Evolutionary conservation across 2,329 filamentous ascomycete genomes (phyloP).

Genomic region (Penicillium olsonii): DNA sequence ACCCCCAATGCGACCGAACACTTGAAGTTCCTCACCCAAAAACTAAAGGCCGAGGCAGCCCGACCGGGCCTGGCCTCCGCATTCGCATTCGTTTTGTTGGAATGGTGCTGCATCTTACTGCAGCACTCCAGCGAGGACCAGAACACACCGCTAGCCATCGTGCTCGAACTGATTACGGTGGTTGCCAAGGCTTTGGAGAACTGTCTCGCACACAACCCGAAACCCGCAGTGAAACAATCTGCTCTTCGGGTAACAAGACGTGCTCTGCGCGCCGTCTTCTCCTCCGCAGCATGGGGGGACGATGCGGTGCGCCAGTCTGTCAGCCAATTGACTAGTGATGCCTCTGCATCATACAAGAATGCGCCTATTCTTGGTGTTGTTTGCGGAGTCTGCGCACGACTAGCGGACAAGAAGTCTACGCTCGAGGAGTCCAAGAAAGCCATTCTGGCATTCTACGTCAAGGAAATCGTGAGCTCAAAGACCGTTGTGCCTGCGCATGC

Average conservation of each 20-base stretch:
- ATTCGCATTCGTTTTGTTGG: conserved; percentile 83
- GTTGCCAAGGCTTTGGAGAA: conserved; percentile 75
- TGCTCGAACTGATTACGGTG: conserved; percentile 64
- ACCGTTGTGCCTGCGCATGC: conserved; percentile 70
- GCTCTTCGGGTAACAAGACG: conserved; percentile 77
- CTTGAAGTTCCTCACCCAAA: conserved; percentile 62
- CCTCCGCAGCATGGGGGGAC: conserved; percentile 57
- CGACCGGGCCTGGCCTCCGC: conserved; percentile 76
- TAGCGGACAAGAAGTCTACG: conserved; percentile 62
- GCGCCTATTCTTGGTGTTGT: conserved; percentile 80
- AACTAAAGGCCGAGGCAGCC: conserved; percentile 69
- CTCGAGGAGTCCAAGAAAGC: conserved; percentile 68
- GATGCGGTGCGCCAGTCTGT: conserved; percentile 66
- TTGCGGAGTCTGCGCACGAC: conserved; percentile 79
- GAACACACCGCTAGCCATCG: conserved; percentile 62
- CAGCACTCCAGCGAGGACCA: conserved; percentile 68
- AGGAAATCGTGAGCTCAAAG: conserved; percentile 82
- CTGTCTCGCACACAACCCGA: conserved; percentile 68
- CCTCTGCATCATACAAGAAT: conserved; percentile 65
- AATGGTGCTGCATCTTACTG: conserved; percentile 83
- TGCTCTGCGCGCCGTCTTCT: conserved; percentile 74
- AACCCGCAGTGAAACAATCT: conserved; percentile 67
- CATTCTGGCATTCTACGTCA: conserved; percentile 79
- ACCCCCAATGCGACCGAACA: conserved; percentile 54
- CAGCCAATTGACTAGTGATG: conserved; percentile 68